Evolutionary conservation across 1,139 yeast species (phyloP).

Genomic region (Magnusiomyces starmeri): DNA sequence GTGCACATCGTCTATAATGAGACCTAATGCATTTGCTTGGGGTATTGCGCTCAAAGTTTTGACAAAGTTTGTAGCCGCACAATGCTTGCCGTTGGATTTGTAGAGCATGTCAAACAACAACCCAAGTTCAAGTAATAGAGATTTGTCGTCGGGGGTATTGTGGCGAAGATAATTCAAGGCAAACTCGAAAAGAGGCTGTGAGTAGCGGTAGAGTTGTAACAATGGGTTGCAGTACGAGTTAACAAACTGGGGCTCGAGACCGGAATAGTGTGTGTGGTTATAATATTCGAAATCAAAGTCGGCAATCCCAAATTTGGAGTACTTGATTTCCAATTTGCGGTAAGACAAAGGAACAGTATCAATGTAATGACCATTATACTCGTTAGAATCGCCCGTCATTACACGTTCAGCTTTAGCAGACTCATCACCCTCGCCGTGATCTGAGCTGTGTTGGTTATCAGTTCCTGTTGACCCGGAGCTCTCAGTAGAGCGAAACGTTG

Average conservation of each 20-base stretch:
- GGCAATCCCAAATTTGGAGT: conserved; percentile 86
- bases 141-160: conserved; percentile 36
- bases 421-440: neutral
- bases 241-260: conserved; percentile 79
- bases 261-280: conserved; percentile 78
- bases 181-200: conserved; percentile 62
- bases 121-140: conserved; percentile 70
- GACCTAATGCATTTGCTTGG: conserved; percentile 39
- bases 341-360: conserved; percentile 68
- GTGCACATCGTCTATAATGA: conserved; percentile 42
- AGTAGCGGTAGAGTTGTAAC: conserved; percentile 74
- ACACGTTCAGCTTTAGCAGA: neutral
- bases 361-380: too few species aligned
- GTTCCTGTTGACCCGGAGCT: neutral
- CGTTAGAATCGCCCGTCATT: neutral
- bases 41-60: conserved; percentile 40
- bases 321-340: conserved; percentile 65
- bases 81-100: conserved; percentile 67
- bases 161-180: conserved; percentile 47
- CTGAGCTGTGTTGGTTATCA: neutral
- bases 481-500: neutral
- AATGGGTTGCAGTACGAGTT: conserved; percentile 76
- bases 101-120: conserved; percentile 86
- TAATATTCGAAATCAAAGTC: conserved; percentile 88
- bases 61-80: conserved; percentile 65